Percentiles rank a stretch among this genome's conserved stretches.
phyloP scores from a whole-genome alignment of 306 rosid genomes.

The Parietaria judaica region DNA sequence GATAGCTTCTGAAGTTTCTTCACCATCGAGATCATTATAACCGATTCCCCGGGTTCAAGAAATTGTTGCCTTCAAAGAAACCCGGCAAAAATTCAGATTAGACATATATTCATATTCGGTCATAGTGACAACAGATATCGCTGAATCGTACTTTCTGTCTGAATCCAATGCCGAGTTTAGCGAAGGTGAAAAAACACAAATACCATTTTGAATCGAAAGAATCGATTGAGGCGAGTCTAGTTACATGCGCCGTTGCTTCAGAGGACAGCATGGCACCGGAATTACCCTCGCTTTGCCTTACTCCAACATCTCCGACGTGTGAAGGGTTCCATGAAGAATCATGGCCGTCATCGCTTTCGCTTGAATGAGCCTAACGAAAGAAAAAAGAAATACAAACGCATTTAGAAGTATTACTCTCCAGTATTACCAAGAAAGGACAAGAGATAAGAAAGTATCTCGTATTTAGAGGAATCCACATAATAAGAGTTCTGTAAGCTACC shows the following conservation, averaged over 20 bases:
- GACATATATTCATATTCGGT: not conserved
- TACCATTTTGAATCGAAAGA: constrained; percentile 99
- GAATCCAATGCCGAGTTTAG: not conserved
- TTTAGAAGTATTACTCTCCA: no score
- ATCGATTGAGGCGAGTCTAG: constrained; percentile 97
- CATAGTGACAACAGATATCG: not conserved
- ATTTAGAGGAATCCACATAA: not conserved
- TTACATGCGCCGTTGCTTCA: constrained; percentile 49
- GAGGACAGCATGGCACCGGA: constrained; percentile 51
- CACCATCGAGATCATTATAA: constrained; percentile 94
- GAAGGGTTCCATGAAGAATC: constrained; percentile 80
- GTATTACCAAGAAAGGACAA: no score
- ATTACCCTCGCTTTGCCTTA: constrained; percentile 43
- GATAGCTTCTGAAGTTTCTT: constrained; percentile 78
- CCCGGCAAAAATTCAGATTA: constrained; percentile 2
- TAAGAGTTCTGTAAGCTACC: constrained; percentile 40
- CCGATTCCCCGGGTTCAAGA: constrained; percentile 93
- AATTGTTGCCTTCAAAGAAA: constrained; percentile 70
- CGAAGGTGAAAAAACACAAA: constrained; percentile 2
- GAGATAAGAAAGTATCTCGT: no score
- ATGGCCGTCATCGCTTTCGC: constrained; percentile 36
- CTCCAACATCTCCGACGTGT: constrained; percentile 63
- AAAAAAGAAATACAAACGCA: not conserved
- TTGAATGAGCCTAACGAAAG: constrained; percentile 36
- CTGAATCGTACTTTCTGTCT: not conserved